Base-by-base conservation (phyloP, 495 filamentous ascomycete genomes). In the Hypoxylon fuscum region DNA sequence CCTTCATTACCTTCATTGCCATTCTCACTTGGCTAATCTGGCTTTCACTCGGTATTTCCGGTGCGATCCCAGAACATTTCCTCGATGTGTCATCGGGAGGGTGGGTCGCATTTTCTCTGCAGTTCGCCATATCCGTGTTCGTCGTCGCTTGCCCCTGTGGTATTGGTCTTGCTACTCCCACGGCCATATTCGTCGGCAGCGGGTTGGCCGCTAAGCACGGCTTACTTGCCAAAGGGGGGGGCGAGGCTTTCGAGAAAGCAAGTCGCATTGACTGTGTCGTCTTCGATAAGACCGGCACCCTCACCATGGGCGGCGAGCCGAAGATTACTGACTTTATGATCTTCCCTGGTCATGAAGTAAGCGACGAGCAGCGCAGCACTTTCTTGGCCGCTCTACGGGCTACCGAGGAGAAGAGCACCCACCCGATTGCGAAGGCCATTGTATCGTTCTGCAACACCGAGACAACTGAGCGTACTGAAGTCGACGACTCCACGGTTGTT, bases 91-190 rank as follows among this genome's bases (percentile, higher is more conserved):
- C 83, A 4, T 80, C 85, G 17, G 92, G 91, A 20, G 89, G 91
- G 11, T 96, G 93, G 91, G 81, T 89, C 0, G 88, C 90, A 14
- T 98, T 93, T 85, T 89, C 90, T 15, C 77, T 98, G 32, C 87
- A 94, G 49, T 98, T 98, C 69, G 90, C 94, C 0, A 97, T 97
- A 59, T 86, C 95, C 3, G 94, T 97, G 2, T 97, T 97, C 73
- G 91, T 98, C 27, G 88, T 97, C 31, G 94, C 94, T 5, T 98
- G 94, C 72, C 94, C 94, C 10, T 98, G 94, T 64, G 95, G 94
- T 15, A 85, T 98, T 42, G 94, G 88, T 1, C 87, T 98, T 21
- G 94, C 94, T 53, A 92, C 95, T 2, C 94, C 94, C 12, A 97
- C 95, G 0, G 94, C 94, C 1, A 83, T 98, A 23, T 96, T 96